These are phyloP conservation scores for Pleomassaria siparia DNA, from an alignment of 2,329 filamentous ascomycete genomes.

Conservation along the genomic window DNA sequence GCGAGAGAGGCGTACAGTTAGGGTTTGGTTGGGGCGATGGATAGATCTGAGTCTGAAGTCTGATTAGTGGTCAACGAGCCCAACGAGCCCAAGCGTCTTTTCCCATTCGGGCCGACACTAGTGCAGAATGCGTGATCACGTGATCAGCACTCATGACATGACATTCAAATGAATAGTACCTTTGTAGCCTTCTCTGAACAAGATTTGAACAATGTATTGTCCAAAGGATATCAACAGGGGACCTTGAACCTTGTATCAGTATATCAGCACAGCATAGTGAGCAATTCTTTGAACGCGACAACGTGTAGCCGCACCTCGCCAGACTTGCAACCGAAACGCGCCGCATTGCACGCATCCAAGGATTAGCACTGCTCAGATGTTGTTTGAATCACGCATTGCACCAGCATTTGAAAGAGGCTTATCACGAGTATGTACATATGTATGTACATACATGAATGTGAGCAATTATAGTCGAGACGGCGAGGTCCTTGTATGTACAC, in stretches of 20 bases:
- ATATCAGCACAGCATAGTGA: no score
- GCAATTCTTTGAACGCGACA: no score
- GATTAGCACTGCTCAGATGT: not conserved
- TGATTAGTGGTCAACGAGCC: no score
- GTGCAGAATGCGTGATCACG: not conserved
- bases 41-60: no score
- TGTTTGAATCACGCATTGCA: not conserved
- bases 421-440: no score
- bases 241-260: no score
- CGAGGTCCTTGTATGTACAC: no score
- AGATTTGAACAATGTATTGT: not conserved
- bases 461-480: no score
- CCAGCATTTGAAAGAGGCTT: not conserved
- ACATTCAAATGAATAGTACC: not conserved
- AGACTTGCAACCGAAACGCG: not conserved
- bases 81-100: not conserved
- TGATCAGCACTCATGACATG: not conserved
- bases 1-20: not conserved
- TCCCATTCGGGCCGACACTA: not conserved
- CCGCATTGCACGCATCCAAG: not conserved
- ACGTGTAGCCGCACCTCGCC: not conserved
- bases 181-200: no score
- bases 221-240: no score
- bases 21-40: not conserved
- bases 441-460: no score